Conservation (phyloP, 2,329 filamentous ascomycete species). For the Myriangium duriaei region DNA sequence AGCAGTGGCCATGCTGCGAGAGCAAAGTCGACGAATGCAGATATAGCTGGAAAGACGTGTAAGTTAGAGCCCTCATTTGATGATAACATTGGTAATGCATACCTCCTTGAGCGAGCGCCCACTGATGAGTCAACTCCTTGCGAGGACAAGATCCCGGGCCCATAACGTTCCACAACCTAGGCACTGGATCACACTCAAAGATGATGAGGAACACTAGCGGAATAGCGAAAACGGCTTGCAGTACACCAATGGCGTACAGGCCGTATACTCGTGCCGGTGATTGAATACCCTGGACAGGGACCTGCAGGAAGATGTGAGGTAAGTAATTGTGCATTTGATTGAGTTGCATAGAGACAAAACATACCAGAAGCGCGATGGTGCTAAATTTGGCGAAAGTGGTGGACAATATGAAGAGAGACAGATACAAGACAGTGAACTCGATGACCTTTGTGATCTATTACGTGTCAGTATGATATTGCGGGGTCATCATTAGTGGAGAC, state of each 20-base stretch:
- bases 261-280: not conserved
- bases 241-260: not conserved
- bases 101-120: not conserved
- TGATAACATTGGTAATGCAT: not conserved
- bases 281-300: not conserved
- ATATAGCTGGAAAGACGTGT: not conserved
- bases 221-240: not conserved
- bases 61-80: not conserved
- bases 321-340: too few relatives aligned
- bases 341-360: too few relatives aligned
- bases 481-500: too few relatives aligned
- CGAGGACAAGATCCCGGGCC: not conserved
- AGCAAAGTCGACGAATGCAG: not conserved
- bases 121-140: not conserved
- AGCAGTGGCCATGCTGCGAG: constrained; percentile 1
- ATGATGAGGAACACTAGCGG: not conserved
- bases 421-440: not conserved
- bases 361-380: constrained; percentile 3
- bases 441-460: too few relatives aligned
- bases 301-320: too few relatives aligned
- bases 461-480: too few relatives aligned
- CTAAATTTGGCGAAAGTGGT: constrained; percentile 7
- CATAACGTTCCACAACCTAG: not conserved
- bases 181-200: not conserved
- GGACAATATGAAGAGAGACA: constrained; percentile 4